Percentiles rank a stretch among this genome's conserved stretches.
Evolutionary conservation across 2,329 filamentous ascomycete genomes (phyloP).

Genomic region (Exserohilum turcica): DNA sequence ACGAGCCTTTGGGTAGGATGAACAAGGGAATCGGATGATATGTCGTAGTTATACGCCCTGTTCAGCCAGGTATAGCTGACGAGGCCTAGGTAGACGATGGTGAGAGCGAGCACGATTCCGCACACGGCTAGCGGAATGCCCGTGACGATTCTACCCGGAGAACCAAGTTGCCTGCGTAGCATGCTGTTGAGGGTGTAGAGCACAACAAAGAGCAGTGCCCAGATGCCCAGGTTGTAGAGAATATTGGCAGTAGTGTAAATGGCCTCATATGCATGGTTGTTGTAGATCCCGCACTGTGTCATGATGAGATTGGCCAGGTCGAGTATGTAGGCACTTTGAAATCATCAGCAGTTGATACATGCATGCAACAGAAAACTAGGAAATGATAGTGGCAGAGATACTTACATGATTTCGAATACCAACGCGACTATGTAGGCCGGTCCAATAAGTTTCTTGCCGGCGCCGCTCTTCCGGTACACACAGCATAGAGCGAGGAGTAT

Average conservation of each 20-base stretch:
- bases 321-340: constrained; percentile 16
- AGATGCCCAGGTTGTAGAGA: constrained; percentile 27
- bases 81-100: constrained; percentile 17
- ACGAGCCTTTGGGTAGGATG: background rate
- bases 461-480: constrained; percentile 24
- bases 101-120: constrained; percentile 29
- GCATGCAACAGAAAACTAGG: background rate
- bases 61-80: constrained; percentile 15
- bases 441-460: constrained; percentile 30
- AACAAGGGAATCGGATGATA: background rate
- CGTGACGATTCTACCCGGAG: constrained; percentile 16
- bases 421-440: constrained; percentile 20
- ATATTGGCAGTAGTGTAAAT: constrained; percentile 23
- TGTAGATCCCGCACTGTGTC: constrained; percentile 13
- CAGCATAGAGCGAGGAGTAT: constrained; percentile 21
- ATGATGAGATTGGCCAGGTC: constrained; percentile 19
- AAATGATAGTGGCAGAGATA: background rate
- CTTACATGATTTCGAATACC: constrained; percentile 27
- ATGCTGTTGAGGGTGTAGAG: constrained; percentile 32
- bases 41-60: constrained; percentile 2
- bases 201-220: constrained; percentile 30
- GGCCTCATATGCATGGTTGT: constrained; percentile 5
- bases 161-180: constrained; percentile 28
- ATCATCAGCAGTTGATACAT: background rate
- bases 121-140: constrained; percentile 17